Evolutionary conservation across 495 filamentous ascomycete species (phyloP).

Genomic region (Hypoxylon trugodes): DNA sequence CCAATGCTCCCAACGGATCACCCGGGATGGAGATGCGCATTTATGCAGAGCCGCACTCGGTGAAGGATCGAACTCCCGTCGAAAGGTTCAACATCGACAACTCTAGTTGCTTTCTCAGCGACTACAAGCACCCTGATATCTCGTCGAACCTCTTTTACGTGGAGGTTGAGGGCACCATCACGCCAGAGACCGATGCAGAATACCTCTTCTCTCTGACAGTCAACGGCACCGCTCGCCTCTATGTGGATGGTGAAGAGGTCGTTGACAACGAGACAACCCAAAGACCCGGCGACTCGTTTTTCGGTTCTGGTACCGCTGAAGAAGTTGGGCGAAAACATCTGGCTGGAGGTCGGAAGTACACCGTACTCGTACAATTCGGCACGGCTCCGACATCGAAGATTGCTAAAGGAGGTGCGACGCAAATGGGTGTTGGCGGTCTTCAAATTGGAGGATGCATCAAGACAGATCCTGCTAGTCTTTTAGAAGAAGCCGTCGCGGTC

Average conservation of each 20-base stretch:
- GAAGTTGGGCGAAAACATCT: not conserved
- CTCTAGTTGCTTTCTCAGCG: not conserved
- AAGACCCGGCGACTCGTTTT: not conserved
- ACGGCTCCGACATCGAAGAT: not conserved
- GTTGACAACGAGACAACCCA: not conserved
- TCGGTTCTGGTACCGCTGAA: not conserved
- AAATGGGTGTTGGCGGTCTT: not conserved
- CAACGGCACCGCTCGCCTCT: not conserved
- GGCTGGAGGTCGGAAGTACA: not conserved
- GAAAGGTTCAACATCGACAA: not conserved
- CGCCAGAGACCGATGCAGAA: not conserved
- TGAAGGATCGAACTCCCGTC: not conserved
- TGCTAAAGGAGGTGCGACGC: not conserved
- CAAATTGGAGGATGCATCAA: not conserved
- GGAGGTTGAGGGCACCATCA: conserved; percentile 1
- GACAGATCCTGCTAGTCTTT: not conserved
- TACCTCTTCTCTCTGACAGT: not conserved
- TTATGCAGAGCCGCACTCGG: not conserved
- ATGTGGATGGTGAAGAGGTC: not conserved
- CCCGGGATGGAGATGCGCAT: not conserved
- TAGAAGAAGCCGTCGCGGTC: not conserved
- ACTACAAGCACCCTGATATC: not conserved
- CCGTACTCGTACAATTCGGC: not conserved
- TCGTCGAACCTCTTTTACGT: conserved; percentile 5
- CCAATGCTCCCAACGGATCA: not conserved